Base-by-base conservation (phyloP, 768 basidiomycete species). In the Lactarius vividus region DNA sequence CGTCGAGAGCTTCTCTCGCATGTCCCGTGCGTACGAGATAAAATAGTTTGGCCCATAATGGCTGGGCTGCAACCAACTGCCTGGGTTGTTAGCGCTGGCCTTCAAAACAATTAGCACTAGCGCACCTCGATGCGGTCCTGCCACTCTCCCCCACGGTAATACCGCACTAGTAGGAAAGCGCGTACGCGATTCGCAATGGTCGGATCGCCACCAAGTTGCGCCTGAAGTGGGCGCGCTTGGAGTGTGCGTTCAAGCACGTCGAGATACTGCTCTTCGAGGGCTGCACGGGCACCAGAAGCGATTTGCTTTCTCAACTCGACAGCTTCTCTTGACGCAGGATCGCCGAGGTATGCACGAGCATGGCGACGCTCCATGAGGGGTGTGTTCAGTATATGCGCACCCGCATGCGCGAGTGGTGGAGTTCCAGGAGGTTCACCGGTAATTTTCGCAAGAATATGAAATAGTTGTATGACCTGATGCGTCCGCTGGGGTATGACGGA, bases 1-100 rank as follows among this genome's bases (percentile, higher is more conserved):
- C 89, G 7, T 84, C 83, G 31, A 96, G 78, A 0, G 96, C 94
- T 66, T 98, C 96, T 44, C 84, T 80, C 7, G 81, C 74, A 74
- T 95, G 88, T 0, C 96, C 96, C 1, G 89, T 89, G 29, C 96
- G 87, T 11, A 99, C 81, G 18, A 99, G 84, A 78, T 90, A 96
- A 77, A 92, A 98, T n/a, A 96, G 74, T 64, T 92, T 88, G 11
- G 96, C 96, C 94, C 95, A 99, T 15, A 98, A 71, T 1, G 95
- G 93, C 71, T 91, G 89, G 11, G 91, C 91, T 63, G 90, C 88
- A 28, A 96, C 86, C 65, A 94, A 79, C 91, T 96, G 61, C 20
- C 9, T 16, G n/a, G 37, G 40, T 16, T n/a, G 6, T 66, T 40
- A 61, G 39, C n/a, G 37, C 3, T 16, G 18, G 2, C 20, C 13